Base-by-base conservation (phyloP, 164 flowering plant genomes). In the Aristolochia contorta region DNA sequence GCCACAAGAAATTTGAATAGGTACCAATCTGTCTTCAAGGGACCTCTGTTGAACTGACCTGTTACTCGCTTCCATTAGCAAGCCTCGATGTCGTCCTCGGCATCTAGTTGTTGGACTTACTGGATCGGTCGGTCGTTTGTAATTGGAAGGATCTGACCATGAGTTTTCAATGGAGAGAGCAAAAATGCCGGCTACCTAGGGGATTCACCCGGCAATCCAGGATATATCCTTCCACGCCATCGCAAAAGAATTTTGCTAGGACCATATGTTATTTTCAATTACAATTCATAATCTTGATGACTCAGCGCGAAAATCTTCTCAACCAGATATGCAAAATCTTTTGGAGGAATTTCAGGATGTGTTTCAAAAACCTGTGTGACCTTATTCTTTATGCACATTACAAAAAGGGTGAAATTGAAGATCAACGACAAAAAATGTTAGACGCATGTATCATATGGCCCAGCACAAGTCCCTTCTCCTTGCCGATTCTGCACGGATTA, bases 131-230 rank as follows among this genome's bases (percentile, higher is more conserved):
- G 12, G 45, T 60, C 22, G 21, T 25, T 7, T 60, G 54, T 18
- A 30, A 60, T 49, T 60, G 53, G 53, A 47, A 47, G 22, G 13
- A 60, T 25, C 9, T 60, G 19, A 47, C 53, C 13, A 60, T 60
- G 63, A 37, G 24, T 2, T 60, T 47, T 20, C 4, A 13, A 0
- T 60, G 41, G 37, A 16, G 47, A 1, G 3, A 30, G 5, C 53
- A 60, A 49, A 9, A 15, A 8, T 14, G 18, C 2, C 3, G 4
- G 25, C 19, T 60, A 20, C 53, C n/a, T n/a, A 60, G 9, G 60
- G 47, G 4, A n/a, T 33, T 10, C 4, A 16, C 2, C 47, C 5
- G 33, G 6, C 47, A 5, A 41, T 33, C 4, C 20, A 33, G 13
- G 47, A 13, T 18, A 9, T 23, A 2, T n/a, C 23, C 16, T 19